phyloP scores from a whole-genome alignment of 441 rosid species.

The Breynia disticha region DNA sequence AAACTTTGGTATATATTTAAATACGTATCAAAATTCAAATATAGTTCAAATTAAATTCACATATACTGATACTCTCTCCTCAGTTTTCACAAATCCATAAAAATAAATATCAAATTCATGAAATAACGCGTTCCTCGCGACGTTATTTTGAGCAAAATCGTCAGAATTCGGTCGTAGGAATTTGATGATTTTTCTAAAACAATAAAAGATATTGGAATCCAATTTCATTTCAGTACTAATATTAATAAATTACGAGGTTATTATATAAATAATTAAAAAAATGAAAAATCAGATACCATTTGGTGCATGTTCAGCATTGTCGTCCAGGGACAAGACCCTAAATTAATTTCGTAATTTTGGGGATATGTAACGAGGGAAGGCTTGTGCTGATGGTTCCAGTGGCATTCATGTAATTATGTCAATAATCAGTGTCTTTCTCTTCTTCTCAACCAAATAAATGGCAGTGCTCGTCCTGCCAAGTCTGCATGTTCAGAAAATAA shows the following conservation, averaged over 20 bases:
- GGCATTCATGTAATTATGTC: conserved; percentile 31
- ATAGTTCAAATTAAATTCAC: not conserved
- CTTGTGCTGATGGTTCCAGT: conserved; percentile 18
- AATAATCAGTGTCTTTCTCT: conserved; percentile 22
- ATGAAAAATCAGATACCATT: no score
- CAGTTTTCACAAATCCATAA: not conserved
- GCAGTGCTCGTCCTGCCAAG: conserved; percentile 4
- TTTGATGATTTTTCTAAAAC: no score
- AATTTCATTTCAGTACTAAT: no score
- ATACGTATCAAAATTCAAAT: not conserved
- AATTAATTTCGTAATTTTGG: conserved; percentile 3
- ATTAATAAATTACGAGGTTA: no score
- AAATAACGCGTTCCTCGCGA: not conserved
- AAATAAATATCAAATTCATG: not conserved
- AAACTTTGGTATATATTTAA: not conserved
- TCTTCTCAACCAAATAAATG: conserved; percentile 23
- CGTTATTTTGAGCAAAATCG: no score
- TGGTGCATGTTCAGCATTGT: no score
- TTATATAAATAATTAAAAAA: no score
- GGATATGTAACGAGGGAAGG: no score
- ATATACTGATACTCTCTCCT: no score
- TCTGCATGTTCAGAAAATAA: conserved; percentile 5
- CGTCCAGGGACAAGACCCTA: not conserved
- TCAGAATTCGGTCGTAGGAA: no score
- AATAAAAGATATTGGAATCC: no score